These are phyloP conservation scores for Neurospora sp. DNA, from an alignment of 495 filamentous ascomycete species.

Conservation along the genomic window DNA sequence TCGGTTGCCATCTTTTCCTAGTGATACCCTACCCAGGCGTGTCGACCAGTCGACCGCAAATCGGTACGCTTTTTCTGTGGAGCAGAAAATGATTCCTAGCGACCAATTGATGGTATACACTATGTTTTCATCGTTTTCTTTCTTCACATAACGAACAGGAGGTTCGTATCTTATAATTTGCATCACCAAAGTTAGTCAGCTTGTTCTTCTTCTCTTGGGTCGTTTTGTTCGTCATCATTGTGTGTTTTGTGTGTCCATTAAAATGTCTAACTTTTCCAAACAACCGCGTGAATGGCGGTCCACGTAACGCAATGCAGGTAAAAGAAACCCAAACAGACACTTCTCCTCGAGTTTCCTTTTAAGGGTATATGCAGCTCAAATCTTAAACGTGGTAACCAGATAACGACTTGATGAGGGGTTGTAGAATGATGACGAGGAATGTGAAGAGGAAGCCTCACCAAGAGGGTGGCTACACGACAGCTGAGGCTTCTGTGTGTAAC, in stretches of 20 bases:
- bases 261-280: not conserved
- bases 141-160: constrained; percentile 42
- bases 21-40: not conserved
- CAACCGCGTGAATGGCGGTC: not conserved
- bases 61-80: not conserved
- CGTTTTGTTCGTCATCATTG: not conserved
- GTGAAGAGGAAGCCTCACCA: constrained; percentile 41
- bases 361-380: constrained; percentile 5
- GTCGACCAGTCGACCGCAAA: not conserved
- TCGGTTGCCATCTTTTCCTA: not conserved
- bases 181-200: constrained; percentile 7
- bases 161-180: constrained; percentile 34
- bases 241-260: not conserved
- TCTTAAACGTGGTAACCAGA: constrained; percentile 22
- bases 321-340: not conserved
- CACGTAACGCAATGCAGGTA: not conserved
- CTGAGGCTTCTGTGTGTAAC: constrained; percentile 95
- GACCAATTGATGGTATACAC: not conserved
- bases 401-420: not conserved
- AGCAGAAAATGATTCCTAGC: not conserved
- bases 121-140: not conserved
- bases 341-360: not conserved
- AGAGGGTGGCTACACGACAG: constrained; percentile 93
- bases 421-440: not conserved
- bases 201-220: constrained; percentile 4